Percentiles rank a stretch among this genome's conserved stretches.
Conservation (phyloP, 805 yeast species). For the Cyberlindnera veronae region DNA sequence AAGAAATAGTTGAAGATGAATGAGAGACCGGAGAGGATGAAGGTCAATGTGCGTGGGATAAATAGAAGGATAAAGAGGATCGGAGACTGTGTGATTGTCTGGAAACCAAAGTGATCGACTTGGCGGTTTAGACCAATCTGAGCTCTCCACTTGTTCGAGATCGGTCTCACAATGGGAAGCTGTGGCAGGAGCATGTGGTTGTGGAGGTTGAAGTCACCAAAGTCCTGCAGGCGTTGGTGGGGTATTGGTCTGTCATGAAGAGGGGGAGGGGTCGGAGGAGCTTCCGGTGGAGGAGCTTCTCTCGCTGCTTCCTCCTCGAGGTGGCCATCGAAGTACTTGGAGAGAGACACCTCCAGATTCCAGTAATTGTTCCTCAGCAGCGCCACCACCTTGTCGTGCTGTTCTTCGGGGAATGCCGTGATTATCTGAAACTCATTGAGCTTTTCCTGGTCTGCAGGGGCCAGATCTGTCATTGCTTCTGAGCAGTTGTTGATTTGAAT, state of each 20-base stretch:
- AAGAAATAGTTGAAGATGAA: slow-evolving; percentile 32
- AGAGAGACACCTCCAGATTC: slow-evolving; percentile 59
- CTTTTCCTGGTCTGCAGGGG: slow-evolving; percentile 40
- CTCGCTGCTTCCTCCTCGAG: slow-evolving; percentile 31
- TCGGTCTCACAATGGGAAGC: slow-evolving; percentile 31
- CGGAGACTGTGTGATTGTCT: slow-evolving; percentile 29
- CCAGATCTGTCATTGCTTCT: too few relatives aligned
- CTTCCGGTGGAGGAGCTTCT: slow-evolving; percentile 2
- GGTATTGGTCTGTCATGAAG: not conserved
- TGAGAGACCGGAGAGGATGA: slow-evolving; percentile 38
- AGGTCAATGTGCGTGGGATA: slow-evolving; percentile 50
- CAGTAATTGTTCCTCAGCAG: slow-evolving; percentile 51
- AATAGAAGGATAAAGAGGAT: slow-evolving; percentile 49
- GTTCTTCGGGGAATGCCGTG: slow-evolving; percentile 45
- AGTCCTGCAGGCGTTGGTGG: slow-evolving; percentile 5
- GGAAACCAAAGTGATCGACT: slow-evolving; percentile 13
- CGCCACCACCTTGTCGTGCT: slow-evolving; percentile 42
- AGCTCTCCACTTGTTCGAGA: slow-evolving; percentile 28
- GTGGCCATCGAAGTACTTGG: slow-evolving; percentile 58
- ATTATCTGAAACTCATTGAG: slow-evolving; percentile 48
- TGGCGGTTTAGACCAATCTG: slow-evolving; percentile 13
- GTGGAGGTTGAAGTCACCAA: not conserved
- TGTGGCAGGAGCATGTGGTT: slow-evolving; percentile 20
- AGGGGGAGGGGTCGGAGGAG: not conserved
- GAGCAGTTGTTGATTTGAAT: too few relatives aligned